A percentile compares a stretch with the other conserved stretches of the same genome.
Evolutionary conservation across 371 early-diverging fungal genomes (phyloP).

Genomic region (Mucor circinelloides): DNA sequence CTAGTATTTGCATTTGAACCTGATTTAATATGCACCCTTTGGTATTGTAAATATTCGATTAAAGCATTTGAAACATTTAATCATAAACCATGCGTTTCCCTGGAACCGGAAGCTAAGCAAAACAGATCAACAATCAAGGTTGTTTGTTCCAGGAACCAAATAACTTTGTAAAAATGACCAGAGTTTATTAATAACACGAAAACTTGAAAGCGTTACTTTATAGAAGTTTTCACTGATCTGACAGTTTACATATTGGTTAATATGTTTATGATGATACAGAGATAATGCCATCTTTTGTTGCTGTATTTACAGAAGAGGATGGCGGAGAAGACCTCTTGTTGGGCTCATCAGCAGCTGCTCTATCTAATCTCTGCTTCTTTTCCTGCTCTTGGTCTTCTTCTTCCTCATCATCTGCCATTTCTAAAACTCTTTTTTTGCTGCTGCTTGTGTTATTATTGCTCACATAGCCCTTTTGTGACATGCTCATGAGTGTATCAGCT

Average conservation of each 20-base stretch:
- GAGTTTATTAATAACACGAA: neutral
- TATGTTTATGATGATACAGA: conserved; percentile 21
- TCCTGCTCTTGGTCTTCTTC: conserved; percentile 17
- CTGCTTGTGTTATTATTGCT: neutral
- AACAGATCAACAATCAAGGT: too few relatives aligned
- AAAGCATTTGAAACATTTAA: too few relatives aligned
- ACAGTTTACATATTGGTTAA: neutral
- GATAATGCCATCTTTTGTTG: conserved; percentile 10
- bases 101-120: too few relatives aligned
- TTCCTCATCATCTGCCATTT: conserved; percentile 29
- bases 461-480: conserved; percentile 27
- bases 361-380: conserved; percentile 16
- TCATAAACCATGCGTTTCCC: too few relatives aligned
- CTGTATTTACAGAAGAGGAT: neutral
- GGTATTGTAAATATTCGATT: neutral
- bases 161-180: too few relatives aligned
- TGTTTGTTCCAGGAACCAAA: too few relatives aligned
- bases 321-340: neutral
- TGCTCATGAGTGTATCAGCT: conserved; percentile 44
- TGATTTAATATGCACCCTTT: neutral
- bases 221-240: neutral
- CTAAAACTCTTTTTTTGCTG: conserved; percentile 21
- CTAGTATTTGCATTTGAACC: neutral
- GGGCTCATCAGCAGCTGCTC: neutral
- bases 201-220: neutral